Conservation (phyloP, 1,139 yeast species). For the Barnettozyma hawaiiensis region DNA sequence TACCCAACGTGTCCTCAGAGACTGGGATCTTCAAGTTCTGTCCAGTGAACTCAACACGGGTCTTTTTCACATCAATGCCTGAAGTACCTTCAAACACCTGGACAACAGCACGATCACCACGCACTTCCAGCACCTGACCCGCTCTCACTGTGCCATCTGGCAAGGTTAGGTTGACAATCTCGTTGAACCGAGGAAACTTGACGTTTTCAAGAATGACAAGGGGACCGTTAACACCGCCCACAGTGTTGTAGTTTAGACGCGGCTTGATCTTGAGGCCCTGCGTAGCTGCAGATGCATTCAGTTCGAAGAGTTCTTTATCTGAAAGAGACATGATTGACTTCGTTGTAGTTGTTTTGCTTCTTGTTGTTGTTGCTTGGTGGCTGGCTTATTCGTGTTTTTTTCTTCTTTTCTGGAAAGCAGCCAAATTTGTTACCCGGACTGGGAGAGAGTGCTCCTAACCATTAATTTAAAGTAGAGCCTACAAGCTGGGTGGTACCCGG, state of each 20-base stretch:
- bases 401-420: too few relatives aligned
- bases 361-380: background rate
- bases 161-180: conserved; percentile 90
- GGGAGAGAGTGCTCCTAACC: too few relatives aligned
- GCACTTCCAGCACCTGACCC: conserved; percentile 96
- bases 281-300: conserved; percentile 87
- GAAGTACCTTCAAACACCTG: conserved; percentile 99
- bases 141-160: conserved; percentile 94
- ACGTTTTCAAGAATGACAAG: conserved; percentile 93
- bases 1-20: conserved; percentile 94
- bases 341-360: background rate
- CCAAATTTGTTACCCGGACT: background rate
- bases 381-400: too few relatives aligned
- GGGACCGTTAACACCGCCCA: conserved; percentile 97
- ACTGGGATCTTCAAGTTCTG: conserved; percentile 89
- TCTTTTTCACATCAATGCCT: conserved; percentile 95
- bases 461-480: too few relatives aligned
- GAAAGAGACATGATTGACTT: conserved; percentile 22
- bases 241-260: conserved; percentile 88
- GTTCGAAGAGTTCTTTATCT: conserved; percentile 45
- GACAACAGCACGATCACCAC: conserved; percentile 94
- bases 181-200: conserved; percentile 93
- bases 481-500: too few relatives aligned
- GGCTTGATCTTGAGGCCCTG: conserved; percentile 89
- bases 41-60: conserved; percentile 96